These are phyloP conservation scores for Cladosporium sp. DNA, from an alignment of 2,329 filamentous ascomycete genomes.

Conservation along the genomic window DNA sequence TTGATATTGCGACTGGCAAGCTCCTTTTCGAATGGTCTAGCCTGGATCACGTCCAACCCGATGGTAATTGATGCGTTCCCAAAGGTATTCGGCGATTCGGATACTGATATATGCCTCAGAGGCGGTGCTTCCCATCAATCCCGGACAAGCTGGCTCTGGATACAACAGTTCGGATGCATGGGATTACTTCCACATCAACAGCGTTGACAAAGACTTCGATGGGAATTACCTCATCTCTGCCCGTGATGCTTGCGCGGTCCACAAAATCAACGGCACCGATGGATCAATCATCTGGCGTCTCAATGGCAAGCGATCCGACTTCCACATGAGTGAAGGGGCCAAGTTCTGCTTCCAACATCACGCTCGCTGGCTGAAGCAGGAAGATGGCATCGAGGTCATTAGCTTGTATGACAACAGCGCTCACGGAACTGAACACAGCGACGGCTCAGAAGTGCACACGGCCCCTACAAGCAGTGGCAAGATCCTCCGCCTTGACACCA, in stretches of 20 bases:
- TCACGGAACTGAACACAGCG: slow-evolving; percentile 15
- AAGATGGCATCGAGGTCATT: slow-evolving; percentile 41
- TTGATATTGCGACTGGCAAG: slow-evolving; percentile 48
- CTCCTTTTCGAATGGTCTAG: slow-evolving; percentile 54
- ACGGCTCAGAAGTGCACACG: slow-evolving; percentile 13
- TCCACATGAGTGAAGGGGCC: slow-evolving; percentile 24
- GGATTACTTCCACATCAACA: slow-evolving; percentile 53
- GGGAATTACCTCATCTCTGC: slow-evolving; percentile 51
- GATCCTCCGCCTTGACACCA: slow-evolving; percentile 7
- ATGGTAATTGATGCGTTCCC: slow-evolving; percentile 13
- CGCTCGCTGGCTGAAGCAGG: slow-evolving; percentile 37
- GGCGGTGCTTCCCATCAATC: slow-evolving; percentile 30
- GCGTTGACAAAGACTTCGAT: slow-evolving; percentile 44
- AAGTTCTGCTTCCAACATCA: slow-evolving; percentile 47
- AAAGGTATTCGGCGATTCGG: not conserved
- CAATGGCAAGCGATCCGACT: slow-evolving; percentile 1
- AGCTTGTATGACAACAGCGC: slow-evolving; percentile 50
- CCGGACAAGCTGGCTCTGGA: slow-evolving; percentile 35
- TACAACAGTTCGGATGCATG: slow-evolving; percentile 37
- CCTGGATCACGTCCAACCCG: slow-evolving; percentile 47
- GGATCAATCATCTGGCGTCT: slow-evolving; percentile 45
- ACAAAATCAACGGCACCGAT: slow-evolving; percentile 42
- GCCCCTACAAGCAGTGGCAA: slow-evolving; percentile 14
- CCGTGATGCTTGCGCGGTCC: slow-evolving; percentile 44
- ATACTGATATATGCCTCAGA: slow-evolving; percentile 20